Evolutionary conservation across 352 stramenopile genomes (phyloP).

Genomic region (Pythium rishiriense): DNA sequence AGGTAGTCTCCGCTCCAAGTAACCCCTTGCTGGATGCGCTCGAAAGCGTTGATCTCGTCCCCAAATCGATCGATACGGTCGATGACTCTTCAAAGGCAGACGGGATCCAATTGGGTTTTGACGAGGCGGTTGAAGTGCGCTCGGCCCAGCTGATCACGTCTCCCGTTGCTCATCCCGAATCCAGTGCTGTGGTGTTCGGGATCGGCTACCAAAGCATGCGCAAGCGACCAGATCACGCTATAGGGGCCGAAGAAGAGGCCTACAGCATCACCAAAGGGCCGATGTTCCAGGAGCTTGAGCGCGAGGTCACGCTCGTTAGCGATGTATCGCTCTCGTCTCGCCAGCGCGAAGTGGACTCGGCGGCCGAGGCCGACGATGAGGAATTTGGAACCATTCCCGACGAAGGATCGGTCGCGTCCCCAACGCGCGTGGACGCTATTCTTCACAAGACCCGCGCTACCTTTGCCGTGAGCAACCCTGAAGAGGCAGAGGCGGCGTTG

Average conservation of each 20-base stretch:
- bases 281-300: slow-evolving; percentile 36
- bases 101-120: slow-evolving; percentile 17
- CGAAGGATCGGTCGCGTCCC: background rate
- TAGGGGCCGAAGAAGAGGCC: background rate
- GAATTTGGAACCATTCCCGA: slow-evolving; percentile 24
- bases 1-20: no score
- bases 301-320: slow-evolving; percentile 21
- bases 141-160: background rate
- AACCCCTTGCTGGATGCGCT: slow-evolving; percentile 20
- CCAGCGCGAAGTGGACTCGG: background rate
- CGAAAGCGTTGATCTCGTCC: background rate
- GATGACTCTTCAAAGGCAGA: slow-evolving; percentile 16
- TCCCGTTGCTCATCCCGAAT: slow-evolving; percentile 18
- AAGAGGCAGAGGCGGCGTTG: slow-evolving; percentile 12
- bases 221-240: slow-evolving; percentile 26
- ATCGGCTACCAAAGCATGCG: slow-evolving; percentile 62
- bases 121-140: slow-evolving; percentile 4
- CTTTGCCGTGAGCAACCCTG: background rate
- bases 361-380: slow-evolving; percentile 10
- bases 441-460: slow-evolving; percentile 16
- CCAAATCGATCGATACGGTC: slow-evolving; percentile 2
- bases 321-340: slow-evolving; percentile 17
- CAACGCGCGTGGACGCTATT: slow-evolving; percentile 20
- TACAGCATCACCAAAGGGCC: slow-evolving; percentile 35
- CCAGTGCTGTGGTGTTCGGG: slow-evolving; percentile 38